phyloP scores from a whole-genome alignment of 2,329 filamentous ascomycete genomes.

The Fusarium coicis region DNA sequence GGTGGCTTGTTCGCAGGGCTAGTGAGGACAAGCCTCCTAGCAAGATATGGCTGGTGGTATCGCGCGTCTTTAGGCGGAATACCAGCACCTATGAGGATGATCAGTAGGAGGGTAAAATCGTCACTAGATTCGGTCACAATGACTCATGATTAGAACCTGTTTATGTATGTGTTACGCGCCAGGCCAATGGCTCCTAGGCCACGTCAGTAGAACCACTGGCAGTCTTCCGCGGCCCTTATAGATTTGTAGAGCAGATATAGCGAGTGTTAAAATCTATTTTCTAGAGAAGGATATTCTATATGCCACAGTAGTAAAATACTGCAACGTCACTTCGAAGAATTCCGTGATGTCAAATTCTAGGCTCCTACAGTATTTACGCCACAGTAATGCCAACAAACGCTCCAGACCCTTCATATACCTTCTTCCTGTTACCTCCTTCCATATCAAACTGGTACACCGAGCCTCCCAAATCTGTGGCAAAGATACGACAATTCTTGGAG shows the following conservation, averaged over 20 bases:
- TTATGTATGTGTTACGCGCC: background rate
- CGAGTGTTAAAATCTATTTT: background rate
- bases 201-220: too few species aligned
- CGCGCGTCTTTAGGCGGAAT: background rate
- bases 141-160: background rate
- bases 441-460: constrained; percentile 7
- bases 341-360: rapidly evolving
- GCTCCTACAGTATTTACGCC: background rate
- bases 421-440: background rate
- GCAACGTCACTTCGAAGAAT: rapidly evolving
- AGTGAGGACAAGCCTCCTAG: background rate
- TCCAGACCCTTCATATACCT: background rate
- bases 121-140: rapidly evolving
- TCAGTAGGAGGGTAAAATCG: background rate
- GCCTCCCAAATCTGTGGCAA: background rate
- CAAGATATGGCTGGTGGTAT: background rate
- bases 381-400: background rate
- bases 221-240: rapidly evolving
- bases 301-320: rapidly evolving
- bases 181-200: background rate
- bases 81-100: background rate
- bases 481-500: background rate
- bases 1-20: background rate
- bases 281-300: rapidly evolving
- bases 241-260: background rate